A percentile compares a stretch with the other conserved stretches of the same genome.
These are phyloP conservation scores for Stromatinia cepivora DNA, from an alignment of 2,329 filamentous ascomycete genomes.

Conservation along the genomic window DNA sequence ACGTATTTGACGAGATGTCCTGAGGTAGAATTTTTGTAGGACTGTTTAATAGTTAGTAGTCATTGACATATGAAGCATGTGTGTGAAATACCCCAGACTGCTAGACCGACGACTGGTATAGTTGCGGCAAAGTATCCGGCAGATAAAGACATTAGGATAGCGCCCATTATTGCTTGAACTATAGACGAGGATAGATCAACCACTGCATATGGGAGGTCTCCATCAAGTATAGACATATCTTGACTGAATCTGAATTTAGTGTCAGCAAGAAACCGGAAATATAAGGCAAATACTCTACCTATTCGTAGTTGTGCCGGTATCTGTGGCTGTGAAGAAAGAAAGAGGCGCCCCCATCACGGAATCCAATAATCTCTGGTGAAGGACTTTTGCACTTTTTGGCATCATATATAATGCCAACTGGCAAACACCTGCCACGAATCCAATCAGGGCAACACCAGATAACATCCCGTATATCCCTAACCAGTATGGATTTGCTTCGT, in stretches of 20 bases:
- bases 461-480: constrained; percentile 19
- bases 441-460: constrained; percentile 10
- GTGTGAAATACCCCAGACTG: constrained; percentile 29
- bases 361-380: constrained; percentile 50
- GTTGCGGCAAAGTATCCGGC: constrained; percentile 46
- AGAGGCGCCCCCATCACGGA: constrained; percentile 49
- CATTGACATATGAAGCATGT: background rate
- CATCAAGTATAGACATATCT: constrained; percentile 35
- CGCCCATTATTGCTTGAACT: constrained; percentile 46
- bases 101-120: constrained; percentile 43
- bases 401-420: constrained; percentile 54
- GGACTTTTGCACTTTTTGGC: constrained; percentile 50
- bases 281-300: constrained; percentile 20
- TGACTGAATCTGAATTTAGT: constrained; percentile 29
- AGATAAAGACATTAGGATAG: constrained; percentile 40
- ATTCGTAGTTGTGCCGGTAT: constrained; percentile 32
- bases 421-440: constrained; percentile 2
- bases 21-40: constrained; percentile 48
- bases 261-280: background rate
- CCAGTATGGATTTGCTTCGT: constrained; percentile 17
- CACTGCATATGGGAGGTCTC: constrained; percentile 32
- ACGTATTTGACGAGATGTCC: constrained; percentile 53
- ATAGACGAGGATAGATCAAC: constrained; percentile 24
- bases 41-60: constrained; percentile 17
- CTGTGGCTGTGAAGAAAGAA: constrained; percentile 34